Conservation (phyloP, 345 rosid species). For the Stellera chamaejasme region DNA sequence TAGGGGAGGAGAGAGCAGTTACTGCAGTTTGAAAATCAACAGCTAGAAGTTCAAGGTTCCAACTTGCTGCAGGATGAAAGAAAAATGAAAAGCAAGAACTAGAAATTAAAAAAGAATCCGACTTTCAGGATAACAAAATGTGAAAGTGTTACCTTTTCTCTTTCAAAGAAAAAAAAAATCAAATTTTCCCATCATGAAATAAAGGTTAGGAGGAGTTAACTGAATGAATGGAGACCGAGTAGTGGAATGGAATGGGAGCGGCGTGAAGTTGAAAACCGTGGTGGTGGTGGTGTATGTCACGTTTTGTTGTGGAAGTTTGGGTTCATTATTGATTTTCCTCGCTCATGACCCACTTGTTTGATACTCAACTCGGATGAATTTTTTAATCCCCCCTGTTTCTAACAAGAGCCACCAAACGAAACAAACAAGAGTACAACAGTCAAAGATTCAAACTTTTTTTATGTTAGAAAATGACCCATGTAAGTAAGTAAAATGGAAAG, state of each 20-base stretch:
- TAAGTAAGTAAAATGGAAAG: neutral
- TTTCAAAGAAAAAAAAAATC: neutral
- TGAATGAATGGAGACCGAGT: slow-evolving; percentile 1
- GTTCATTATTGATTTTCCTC: slow-evolving; percentile 4
- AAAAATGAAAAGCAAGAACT: slow-evolving; percentile 1
- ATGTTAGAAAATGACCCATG: neutral
- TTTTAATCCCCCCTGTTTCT: too few relatives aligned
- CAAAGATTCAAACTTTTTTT: too few relatives aligned
- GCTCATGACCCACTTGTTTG: slow-evolving; percentile 14
- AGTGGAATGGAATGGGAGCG: slow-evolving; percentile 9
- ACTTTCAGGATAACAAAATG: neutral
- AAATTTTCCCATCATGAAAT: neutral
- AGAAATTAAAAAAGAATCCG: slow-evolving; percentile 3
- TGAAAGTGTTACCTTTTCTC: too few relatives aligned
- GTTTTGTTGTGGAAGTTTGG: slow-evolving; percentile 23
- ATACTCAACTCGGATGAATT: too few relatives aligned
- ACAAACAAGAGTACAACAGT: too few relatives aligned
- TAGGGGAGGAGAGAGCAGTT: neutral
- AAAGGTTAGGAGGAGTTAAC: neutral
- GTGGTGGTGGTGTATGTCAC: slow-evolving; percentile 25
- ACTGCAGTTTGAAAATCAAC: too few relatives aligned
- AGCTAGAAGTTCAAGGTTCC: too few relatives aligned
- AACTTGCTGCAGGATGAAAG: neutral
- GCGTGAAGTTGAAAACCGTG: slow-evolving; percentile 1
- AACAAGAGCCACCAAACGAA: too few relatives aligned